Conservation (phyloP, 768 basidiomycete species). For the Calocybe gangraenosa region DNA sequence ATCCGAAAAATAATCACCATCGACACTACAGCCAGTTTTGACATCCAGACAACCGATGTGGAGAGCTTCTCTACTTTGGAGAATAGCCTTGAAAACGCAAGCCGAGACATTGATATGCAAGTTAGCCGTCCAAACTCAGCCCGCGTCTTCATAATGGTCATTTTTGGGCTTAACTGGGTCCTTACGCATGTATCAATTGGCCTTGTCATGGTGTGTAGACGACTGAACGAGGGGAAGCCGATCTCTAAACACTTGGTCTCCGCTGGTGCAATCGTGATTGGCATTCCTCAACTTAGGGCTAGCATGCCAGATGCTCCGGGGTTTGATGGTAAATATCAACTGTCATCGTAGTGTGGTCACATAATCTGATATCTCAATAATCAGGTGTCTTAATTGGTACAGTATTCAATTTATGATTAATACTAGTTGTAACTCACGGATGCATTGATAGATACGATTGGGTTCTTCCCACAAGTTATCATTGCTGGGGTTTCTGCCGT, state of each 20-base stretch:
- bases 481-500: conserved; percentile 36
- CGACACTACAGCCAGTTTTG: conserved; percentile 42
- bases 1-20: conserved; percentile 42
- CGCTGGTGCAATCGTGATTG: conserved; percentile 37
- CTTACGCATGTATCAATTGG: conserved; percentile 49
- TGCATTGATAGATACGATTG: conserved; percentile 41
- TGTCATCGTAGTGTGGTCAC: neutral
- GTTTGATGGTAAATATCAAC: conserved; percentile 31
- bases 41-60: conserved; percentile 34
- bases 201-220: conserved; percentile 39
- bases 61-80: conserved; percentile 28
- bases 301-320: conserved; percentile 58
- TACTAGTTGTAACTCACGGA: neutral
- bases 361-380: neutral
- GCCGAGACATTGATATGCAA: conserved; percentile 42
- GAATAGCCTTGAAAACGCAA: conserved; percentile 22
- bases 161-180: conserved; percentile 50
- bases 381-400: conserved; percentile 46
- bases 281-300: conserved; percentile 46
- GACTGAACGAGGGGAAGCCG: conserved; percentile 23
- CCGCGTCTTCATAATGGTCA: conserved; percentile 37
- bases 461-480: conserved; percentile 58
- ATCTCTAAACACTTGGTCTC: conserved; percentile 35
- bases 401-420: conserved; percentile 2
- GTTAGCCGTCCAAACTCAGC: conserved; percentile 41